Evolutionary conservation across 768 basidiomycete genomes (phyloP), one percentile per base, ranked within the genome.

Genomic region (Boletus pseudo-olivaceus): DNA sequence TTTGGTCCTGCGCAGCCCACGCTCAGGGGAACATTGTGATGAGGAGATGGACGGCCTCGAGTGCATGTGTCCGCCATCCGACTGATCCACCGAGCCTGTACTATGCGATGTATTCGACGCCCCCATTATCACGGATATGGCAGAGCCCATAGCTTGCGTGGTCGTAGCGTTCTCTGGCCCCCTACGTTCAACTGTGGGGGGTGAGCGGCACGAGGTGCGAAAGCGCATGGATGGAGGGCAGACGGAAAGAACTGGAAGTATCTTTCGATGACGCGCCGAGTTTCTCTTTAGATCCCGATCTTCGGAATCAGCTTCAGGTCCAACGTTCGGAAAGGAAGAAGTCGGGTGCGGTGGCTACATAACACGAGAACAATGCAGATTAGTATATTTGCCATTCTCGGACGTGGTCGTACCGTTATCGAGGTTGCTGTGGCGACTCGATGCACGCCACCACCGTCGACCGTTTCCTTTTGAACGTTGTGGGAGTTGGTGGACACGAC

Each of bases 1-100:
- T 55, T 73, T 74, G 57, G 70, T 72, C 51, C 76, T 74, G 47
- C 75, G 75, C 11, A 79, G 59, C 14, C 70, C 72, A n/a, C 67
- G 73, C 17, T 44, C 59, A 55, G 70, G 69, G 38, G 60, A 67
- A 47, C 58, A 64, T 23, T 55, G 62, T 27, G 65, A 68, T 1
- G 70, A 67, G 1, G 63, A 58, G 38, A 59, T 15, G 27, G 64
- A 70, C 44, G 49, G 42, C 44, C 59, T 65, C 37, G 68, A 62
- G 42, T 46, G 53, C 55, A 53, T 55, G 26, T 53, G 57, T 6
- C 50, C 42, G 6, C 44, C 47, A 39, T 59, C 49, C n/a, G 59
- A 61, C 55, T 51, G 55, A 14, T 56, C 57, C 55, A 62, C 27
- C 35, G 61, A 59, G 14, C 56, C 57, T 42, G 60, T 59, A 39